phyloP scores from a whole-genome alignment of 768 basidiomycete species.

The Mycena galopus region DNA sequence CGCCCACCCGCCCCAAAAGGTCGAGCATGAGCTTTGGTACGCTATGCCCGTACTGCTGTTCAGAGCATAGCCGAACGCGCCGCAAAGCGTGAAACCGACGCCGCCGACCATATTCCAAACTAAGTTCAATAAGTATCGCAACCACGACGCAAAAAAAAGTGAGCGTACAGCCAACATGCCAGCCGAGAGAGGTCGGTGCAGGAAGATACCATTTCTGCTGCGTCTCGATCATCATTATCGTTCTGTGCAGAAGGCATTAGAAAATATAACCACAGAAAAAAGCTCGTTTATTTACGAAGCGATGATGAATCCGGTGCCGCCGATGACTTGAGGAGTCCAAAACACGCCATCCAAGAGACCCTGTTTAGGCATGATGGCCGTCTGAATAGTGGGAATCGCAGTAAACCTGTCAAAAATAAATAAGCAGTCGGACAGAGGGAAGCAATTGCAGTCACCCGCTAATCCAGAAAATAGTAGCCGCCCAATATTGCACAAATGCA shows the following conservation, averaged over 20 bases:
- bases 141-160: background rate
- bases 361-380: conserved; percentile 42
- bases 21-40: conserved; percentile 67
- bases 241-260: conserved; percentile 31
- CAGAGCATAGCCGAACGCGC: conserved; percentile 65
- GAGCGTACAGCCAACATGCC: conserved; percentile 62
- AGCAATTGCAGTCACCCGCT: conserved; percentile 48
- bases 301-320: conserved; percentile 70
- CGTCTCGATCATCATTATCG: conserved; percentile 66
- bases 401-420: conserved; percentile 46
- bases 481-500: conserved; percentile 64
- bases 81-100: conserved; percentile 70
- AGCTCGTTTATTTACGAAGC: conserved; percentile 48
- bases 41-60: conserved; percentile 47
- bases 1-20: conserved; percentile 73
- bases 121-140: conserved; percentile 15
- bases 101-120: conserved; percentile 75
- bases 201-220: conserved; percentile 69
- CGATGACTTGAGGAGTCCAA: conserved; percentile 75
- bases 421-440: conserved; percentile 24
- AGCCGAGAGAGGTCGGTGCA: conserved; percentile 60
- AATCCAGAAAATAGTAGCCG: conserved; percentile 75
- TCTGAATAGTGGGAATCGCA: conserved; percentile 52
- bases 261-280: background rate
- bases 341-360: conserved; percentile 61